Conservation (phyloP, 2,329 filamentous ascomycete species). For the Polytolypa hystricis region DNA sequence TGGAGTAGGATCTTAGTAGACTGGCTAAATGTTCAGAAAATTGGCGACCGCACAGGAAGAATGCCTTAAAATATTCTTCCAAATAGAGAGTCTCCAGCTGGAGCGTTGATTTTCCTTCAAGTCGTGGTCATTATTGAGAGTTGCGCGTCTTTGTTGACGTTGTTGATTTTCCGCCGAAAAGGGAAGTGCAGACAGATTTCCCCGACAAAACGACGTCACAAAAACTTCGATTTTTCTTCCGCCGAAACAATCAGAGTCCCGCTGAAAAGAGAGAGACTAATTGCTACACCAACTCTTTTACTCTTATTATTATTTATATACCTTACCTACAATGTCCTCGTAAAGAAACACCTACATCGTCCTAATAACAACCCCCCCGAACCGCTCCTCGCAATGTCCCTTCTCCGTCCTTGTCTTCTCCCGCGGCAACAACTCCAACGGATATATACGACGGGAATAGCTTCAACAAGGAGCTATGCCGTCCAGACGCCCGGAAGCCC, state of each 20-base stretch:
- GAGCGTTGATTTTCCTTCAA: no score
- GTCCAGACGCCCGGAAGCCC: constrained; percentile 66
- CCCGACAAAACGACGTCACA: neutral
- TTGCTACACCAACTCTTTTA: neutral
- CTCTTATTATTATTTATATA: neutral
- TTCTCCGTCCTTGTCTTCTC: constrained; percentile 14
- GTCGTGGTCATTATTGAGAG: no score
- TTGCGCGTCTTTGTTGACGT: no score
- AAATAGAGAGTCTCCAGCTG: no score
- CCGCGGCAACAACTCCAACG: constrained; percentile 9
- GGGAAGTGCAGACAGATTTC: neutral
- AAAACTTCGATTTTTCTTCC: no score
- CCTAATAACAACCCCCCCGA: constrained; percentile 1
- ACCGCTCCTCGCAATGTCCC: constrained; percentile 15
- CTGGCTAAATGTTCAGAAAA: no score
- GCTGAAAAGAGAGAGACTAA: neutral
- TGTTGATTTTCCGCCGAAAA: no score
- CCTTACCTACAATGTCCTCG: neutral
- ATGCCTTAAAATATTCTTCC: no score
- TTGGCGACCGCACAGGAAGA: no score
- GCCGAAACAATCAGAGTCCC: no score
- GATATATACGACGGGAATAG: no score
- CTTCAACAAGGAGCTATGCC: constrained; percentile 51
- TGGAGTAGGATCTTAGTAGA: no score
- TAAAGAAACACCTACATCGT: neutral